Evolutionary conservation across 306 rosid genomes (phyloP), one percentile per base, ranked within the genome.

Genomic region (Acacia melanoxylon): DNA sequence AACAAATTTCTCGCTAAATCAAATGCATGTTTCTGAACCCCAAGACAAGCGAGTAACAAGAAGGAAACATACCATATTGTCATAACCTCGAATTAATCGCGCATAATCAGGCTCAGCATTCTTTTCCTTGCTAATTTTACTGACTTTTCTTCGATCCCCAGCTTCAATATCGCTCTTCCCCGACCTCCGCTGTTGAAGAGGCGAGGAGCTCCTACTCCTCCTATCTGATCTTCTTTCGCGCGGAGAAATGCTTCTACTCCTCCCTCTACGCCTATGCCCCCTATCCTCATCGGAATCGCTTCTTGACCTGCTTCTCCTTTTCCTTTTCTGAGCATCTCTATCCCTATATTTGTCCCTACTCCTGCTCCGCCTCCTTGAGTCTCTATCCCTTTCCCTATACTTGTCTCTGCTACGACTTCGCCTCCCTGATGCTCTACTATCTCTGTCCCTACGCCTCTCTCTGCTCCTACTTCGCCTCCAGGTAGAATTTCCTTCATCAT

Each of bases 61-160:
- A 22, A 13, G 5, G 42, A 22, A 78, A 74, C 77, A 22, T 86
- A 93, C 99, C 99, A 95, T 92, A 48, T 77, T 80, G 1, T 90
- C 91, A 78, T 92, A 93, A 83, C 94, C 98, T 59, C 83, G 66
- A 74, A 95, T 92, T 67, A 95, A 59, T 68, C 81, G 84, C 1
- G 90, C 86, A 85, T 84, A 89, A 84, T 91, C 94, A 79, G 79
- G 76, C 40, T 25, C 88, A 42, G 81, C 87, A 77, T 61, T 83
- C 81, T 78, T 91, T 85, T 85, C 89, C 74, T 84, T 90, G 19
- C 63, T 77, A 68, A 35, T 29, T 71, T 83, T 87, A 78, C 83
- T 65, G 35, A 4, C 70, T 76, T 70, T 78, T 79, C 85, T 75
- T 75, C 81, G 80, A 35, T 73, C 79, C 37, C 75, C 45, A 48